phyloP scores from a whole-genome alignment of 2,329 filamentous ascomycete genomes.

The Hypoxylon sp. region DNA sequence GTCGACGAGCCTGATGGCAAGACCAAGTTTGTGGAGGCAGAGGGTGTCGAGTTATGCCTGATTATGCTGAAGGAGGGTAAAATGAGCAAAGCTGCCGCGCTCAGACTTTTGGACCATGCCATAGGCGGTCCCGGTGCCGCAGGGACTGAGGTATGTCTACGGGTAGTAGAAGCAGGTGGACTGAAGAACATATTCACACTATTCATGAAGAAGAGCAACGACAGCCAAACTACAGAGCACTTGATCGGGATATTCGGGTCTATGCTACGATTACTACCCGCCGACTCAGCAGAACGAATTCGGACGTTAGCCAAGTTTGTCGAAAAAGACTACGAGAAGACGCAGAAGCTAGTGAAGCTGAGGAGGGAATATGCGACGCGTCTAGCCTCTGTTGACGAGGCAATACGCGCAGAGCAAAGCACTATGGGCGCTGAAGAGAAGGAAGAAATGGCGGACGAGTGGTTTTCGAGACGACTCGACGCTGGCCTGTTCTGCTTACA shows the following conservation, averaged over 20 bases:
- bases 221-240: slow-evolving; percentile 75
- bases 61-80: slow-evolving; percentile 93
- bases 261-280: slow-evolving; percentile 80
- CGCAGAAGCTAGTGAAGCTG: slow-evolving; percentile 73
- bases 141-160: slow-evolving; percentile 73
- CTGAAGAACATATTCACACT: slow-evolving; percentile 85
- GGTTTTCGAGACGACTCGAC: slow-evolving; percentile 78
- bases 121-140: slow-evolving; percentile 60
- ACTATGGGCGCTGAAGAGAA: slow-evolving; percentile 64
- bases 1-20: slow-evolving; percentile 81
- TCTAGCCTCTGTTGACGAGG: slow-evolving; percentile 68
- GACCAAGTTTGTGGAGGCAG: slow-evolving; percentile 82
- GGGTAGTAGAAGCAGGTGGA: slow-evolving; percentile 82
- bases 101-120: slow-evolving; percentile 87
- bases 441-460: slow-evolving; percentile 72
- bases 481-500: slow-evolving; percentile 86
- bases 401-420: slow-evolving; percentile 66
- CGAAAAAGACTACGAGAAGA: slow-evolving; percentile 92
- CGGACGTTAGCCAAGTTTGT: slow-evolving; percentile 92
- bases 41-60: slow-evolving; percentile 89
- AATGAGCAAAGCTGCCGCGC: slow-evolving; percentile 77
- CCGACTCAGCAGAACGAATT: slow-evolving; percentile 79
- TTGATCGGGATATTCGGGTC: slow-evolving; percentile 85
- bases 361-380: slow-evolving; percentile 74
- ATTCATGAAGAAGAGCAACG: slow-evolving; percentile 83